Evolutionary conservation across 345 rosid species (phyloP), one percentile per base, ranked within the genome.

Genomic region (Aegle marmelos): DNA sequence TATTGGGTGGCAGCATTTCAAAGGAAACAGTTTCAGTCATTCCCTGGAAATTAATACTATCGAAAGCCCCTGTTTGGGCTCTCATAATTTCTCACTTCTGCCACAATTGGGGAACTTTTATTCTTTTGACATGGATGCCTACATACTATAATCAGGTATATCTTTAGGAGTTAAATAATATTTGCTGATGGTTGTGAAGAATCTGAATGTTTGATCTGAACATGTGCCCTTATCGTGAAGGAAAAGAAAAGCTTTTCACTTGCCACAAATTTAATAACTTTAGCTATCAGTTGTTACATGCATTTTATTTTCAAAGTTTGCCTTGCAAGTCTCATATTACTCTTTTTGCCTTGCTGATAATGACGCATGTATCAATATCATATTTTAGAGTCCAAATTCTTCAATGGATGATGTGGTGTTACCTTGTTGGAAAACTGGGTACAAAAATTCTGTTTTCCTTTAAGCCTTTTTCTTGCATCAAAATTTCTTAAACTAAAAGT

Each of bases 41-140:
- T 85, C 99, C 99, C 54, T 95, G 99, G 99, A 92, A 87, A 86
- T 83, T 93, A 74, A 93, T 95, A 76, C 79, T 95, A 73, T 95
- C 98, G 27, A 95, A 95, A 82, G 88, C 98, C 33, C 93, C 99
- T 65, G 99, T 95, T 68, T 95, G 99, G 98, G 99, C 99, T 78
- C 94, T 93, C 68, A 95, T 93, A 70, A 80, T 93, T 80, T 95
- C 97, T 13, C 99, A 95, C 84, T 95, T 95, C 84, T 95, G 98
- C 84, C 99, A 95, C 80, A 95, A 95, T 68, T 95, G 99, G 99
- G 99, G 99, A 80, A 93, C 99, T 9, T 95, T 95, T 82, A 92
- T 95, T 82, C 90, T 95, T 72, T 81, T 93, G 79, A 95, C 99
- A 34, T 95, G 99, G 99, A 95, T 95, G 99, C 99, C 99, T 19